Conservation (phyloP, 2,329 filamentous ascomycete genomes). For the Meredithiella fracta region DNA sequence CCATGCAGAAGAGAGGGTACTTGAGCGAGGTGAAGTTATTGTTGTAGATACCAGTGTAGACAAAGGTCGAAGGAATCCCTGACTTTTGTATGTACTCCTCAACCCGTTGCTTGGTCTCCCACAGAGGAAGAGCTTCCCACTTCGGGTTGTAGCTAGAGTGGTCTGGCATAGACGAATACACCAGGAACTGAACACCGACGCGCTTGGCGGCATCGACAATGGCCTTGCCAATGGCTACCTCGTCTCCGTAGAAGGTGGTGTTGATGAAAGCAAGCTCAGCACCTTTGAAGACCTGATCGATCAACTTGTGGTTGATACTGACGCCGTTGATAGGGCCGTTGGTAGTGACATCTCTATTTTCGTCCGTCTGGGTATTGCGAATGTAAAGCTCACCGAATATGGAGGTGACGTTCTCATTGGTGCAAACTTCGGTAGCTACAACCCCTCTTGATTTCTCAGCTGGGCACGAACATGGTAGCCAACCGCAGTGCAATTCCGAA, state of each 20-base stretch:
- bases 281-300: slow-evolving; percentile 64
- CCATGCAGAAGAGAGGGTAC: slow-evolving; percentile 93
- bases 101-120: slow-evolving; percentile 82
- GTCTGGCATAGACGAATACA: slow-evolving; percentile 96
- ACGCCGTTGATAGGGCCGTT: slow-evolving; percentile 46
- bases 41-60: slow-evolving; percentile 96
- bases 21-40: slow-evolving; percentile 93
- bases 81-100: slow-evolving; percentile 81
- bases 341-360: slow-evolving; percentile 47
- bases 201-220: slow-evolving; percentile 79
- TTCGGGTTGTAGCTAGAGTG: slow-evolving; percentile 60
- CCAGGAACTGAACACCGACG: slow-evolving; percentile 72
- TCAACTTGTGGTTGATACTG: slow-evolving; percentile 55
- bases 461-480: slow-evolving; percentile 89
- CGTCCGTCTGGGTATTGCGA: slow-evolving; percentile 30
- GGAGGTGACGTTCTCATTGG: slow-evolving; percentile 58
- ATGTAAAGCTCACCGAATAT: slow-evolving; percentile 49
- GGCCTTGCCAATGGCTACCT: slow-evolving; percentile 73
- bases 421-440: slow-evolving; percentile 71
- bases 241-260: slow-evolving; percentile 92
- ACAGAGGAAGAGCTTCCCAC: slow-evolving; percentile 77
- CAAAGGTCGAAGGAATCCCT: slow-evolving; percentile 72
- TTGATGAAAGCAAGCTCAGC: slow-evolving; percentile 91
- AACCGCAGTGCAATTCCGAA: slow-evolving; percentile 82
- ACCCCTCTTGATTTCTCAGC: slow-evolving; percentile 75